A percentile compares a stretch with the other conserved stretches of the same genome.
phyloP scores from a whole-genome alignment of 2,329 filamentous ascomycete species.

The Diaporthe ampelina region DNA sequence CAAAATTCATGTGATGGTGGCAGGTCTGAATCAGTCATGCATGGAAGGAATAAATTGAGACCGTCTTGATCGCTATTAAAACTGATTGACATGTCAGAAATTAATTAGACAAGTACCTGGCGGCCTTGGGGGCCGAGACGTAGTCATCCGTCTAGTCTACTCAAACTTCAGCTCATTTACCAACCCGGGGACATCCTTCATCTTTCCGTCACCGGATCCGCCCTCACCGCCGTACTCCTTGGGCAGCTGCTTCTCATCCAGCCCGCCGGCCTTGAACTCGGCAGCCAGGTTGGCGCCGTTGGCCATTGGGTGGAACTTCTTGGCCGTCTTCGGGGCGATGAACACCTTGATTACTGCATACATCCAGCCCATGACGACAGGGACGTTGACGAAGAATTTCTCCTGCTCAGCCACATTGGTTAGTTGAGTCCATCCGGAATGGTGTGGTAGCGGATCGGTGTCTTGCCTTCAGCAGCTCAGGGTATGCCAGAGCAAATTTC shows the following conservation, averaged over 20 bases:
- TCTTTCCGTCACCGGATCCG: constrained; percentile 40
- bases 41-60: neutral
- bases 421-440: neutral
- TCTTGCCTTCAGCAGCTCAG: constrained; percentile 79
- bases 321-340: constrained; percentile 78
- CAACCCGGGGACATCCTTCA: constrained; percentile 40
- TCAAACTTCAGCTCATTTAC: constrained; percentile 39
- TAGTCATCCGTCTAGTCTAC: neutral
- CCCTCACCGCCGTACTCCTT: constrained; percentile 85
- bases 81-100: neutral
- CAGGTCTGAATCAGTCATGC: neutral
- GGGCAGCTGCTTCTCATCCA: constrained; percentile 75
- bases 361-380: constrained; percentile 90
- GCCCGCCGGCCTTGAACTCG: constrained; percentile 68
- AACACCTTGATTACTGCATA: constrained; percentile 83
- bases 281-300: constrained; percentile 78
- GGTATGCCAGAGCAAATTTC: constrained; percentile 85
- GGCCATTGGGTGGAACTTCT: constrained; percentile 84
- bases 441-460: neutral
- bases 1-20: too few relatives aligned
- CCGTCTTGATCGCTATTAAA: constrained; percentile 3
- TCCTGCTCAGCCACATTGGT: constrained; percentile 53
- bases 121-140: neutral
- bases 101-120: neutral
- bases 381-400: constrained; percentile 98